phyloP scores from a whole-genome alignment of 495 filamentous ascomycete species.

The Massariosphaeria phaeospora region DNA sequence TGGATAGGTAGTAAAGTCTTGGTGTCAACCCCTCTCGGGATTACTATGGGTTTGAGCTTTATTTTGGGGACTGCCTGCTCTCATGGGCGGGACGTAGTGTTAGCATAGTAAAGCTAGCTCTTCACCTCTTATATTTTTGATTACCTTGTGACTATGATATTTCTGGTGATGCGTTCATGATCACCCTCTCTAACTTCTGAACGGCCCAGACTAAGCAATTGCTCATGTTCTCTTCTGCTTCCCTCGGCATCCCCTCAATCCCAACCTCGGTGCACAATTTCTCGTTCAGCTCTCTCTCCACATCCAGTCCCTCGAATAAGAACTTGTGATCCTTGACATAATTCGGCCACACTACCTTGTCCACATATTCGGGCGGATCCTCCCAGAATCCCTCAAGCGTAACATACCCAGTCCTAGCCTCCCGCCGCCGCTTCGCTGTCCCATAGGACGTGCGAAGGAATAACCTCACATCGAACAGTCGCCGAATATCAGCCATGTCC shows the following conservation, averaged over 20 bases:
- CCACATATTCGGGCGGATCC: slow-evolving; percentile 90
- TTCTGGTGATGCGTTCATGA: background rate
- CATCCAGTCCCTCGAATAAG: slow-evolving; percentile 64
- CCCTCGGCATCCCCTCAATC: slow-evolving; percentile 42
- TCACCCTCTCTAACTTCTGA: slow-evolving; percentile 9
- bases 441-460: slow-evolving; percentile 63
- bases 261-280: slow-evolving; percentile 43
- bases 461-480: slow-evolving; percentile 64
- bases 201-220: slow-evolving; percentile 37
- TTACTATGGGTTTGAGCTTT: background rate
- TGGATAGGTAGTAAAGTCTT: background rate
- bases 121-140: no score
- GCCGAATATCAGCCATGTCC: slow-evolving; percentile 43
- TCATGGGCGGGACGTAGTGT: no score
- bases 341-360: slow-evolving; percentile 91
- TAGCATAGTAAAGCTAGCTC: no score
- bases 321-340: slow-evolving; percentile 75
- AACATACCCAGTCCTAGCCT: slow-evolving; percentile 75
- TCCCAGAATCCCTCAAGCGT: slow-evolving; percentile 86
- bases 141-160: background rate
- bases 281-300: slow-evolving; percentile 50
- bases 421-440: slow-evolving; percentile 60
- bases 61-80: no score
- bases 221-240: slow-evolving; percentile 34
- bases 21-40: background rate